phyloP scores from a whole-genome alignment of 2,329 filamentous ascomycete species.

The Emergomyces pasteurianus region DNA sequence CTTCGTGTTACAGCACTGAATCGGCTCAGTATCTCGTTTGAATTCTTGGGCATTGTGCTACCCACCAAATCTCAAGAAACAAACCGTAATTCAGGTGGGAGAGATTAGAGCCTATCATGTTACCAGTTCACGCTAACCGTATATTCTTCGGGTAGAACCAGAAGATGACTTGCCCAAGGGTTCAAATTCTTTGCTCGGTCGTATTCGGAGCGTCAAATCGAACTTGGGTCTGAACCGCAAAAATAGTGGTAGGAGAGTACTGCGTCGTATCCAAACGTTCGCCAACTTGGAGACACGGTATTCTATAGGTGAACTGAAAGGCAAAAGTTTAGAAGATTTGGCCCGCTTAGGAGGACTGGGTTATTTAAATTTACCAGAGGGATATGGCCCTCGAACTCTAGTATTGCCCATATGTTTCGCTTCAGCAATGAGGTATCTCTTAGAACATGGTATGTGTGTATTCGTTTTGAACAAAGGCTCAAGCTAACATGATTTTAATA shows the following conservation, averaged over 20 bases:
- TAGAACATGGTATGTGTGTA: conserved; percentile 21
- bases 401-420: conserved; percentile 34
- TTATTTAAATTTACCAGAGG: conserved; percentile 24
- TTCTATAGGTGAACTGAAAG: conserved; percentile 24
- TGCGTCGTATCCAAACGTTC: conserved; percentile 31
- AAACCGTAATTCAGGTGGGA: not conserved
- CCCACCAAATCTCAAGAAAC: not conserved
- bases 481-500: not conserved
- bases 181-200: conserved; percentile 10
- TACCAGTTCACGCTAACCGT: not conserved
- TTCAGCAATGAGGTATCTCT: conserved; percentile 27
- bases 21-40: conserved; percentile 19
- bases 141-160: not conserved
- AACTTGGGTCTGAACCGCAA: conserved; percentile 17
- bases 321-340: conserved; percentile 29
- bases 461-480: not conserved
- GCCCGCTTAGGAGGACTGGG: conserved; percentile 33
- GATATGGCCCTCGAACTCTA: conserved; percentile 28
- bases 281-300: conserved; percentile 19
- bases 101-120: not conserved
- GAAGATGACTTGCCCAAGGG: not conserved
- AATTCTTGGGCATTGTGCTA: conserved; percentile 5
- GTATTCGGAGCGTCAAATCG: conserved; percentile 26
- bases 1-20: conserved; percentile 7
- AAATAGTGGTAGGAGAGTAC: conserved; percentile 11